Conservation (phyloP, 768 basidiomycete species). For the Russula olivacea region DNA sequence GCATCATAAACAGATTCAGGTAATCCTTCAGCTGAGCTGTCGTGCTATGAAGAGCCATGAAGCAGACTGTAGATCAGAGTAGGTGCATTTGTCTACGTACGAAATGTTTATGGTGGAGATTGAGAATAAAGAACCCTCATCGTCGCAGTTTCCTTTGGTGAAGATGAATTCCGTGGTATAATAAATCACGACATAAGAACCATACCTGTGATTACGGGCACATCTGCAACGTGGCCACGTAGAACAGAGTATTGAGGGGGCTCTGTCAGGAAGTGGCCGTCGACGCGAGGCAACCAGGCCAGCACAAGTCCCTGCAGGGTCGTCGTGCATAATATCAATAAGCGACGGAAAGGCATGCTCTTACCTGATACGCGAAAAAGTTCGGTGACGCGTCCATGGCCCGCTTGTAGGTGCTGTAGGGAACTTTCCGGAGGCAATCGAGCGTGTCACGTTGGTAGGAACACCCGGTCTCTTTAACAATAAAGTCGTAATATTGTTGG, state of each 20-base stretch:
- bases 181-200: background rate
- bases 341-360: background rate
- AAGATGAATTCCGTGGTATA: background rate
- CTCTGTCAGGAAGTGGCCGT: constrained; percentile 28
- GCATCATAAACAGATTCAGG: constrained; percentile 27
- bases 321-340: background rate
- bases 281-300: constrained; percentile 29
- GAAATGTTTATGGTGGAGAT: constrained; percentile 29
- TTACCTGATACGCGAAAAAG: constrained; percentile 33
- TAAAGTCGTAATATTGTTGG: constrained; percentile 38
- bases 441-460: constrained; percentile 34
- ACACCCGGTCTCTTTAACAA: constrained; percentile 39
- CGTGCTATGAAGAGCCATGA: background rate
- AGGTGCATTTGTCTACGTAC: constrained; percentile 24
- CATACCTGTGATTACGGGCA: constrained; percentile 26
- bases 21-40: constrained; percentile 7
- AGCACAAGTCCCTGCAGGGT: constrained; percentile 26
- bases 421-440: constrained; percentile 38
- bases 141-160: constrained; percentile 44
- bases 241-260: constrained; percentile 25
- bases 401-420: constrained; percentile 30
- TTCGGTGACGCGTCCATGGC: constrained; percentile 34
- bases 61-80: background rate
- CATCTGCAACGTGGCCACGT: constrained; percentile 24
- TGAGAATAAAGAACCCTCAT: constrained; percentile 49